These are phyloP conservation scores for Eucalyptus tenuipes DNA, from an alignment of 345 rosid genomes.

Conservation along the genomic window DNA sequence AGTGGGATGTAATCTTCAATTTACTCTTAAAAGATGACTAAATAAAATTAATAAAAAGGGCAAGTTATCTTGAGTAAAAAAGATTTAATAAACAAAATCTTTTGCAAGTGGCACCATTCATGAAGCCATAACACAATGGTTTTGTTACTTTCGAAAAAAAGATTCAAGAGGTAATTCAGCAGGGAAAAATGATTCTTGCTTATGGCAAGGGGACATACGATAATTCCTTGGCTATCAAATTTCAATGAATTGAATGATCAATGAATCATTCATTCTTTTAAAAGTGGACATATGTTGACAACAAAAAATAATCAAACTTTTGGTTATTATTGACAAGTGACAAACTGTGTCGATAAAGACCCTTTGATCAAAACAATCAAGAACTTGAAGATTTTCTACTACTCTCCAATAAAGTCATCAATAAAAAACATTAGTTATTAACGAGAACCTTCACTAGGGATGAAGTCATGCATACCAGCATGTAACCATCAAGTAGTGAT, in stretches of 20 bases:
- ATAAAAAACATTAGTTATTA: no score
- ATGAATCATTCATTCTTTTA: no score
- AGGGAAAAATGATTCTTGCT: neutral
- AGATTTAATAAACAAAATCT: neutral
- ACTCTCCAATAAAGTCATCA: neutral
- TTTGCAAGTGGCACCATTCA: neutral
- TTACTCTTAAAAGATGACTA: neutral
- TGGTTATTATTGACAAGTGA: no score
- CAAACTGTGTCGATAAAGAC: no score
- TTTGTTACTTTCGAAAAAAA: no score
- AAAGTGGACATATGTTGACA: no score
- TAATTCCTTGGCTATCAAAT: neutral
- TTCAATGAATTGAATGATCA: no score
- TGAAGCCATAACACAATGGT: neutral
- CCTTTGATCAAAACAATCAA: no score
- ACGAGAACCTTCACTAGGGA: neutral
- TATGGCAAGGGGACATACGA: neutral
- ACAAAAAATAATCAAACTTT: no score
- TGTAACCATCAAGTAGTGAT: no score
- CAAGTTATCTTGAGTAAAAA: neutral
- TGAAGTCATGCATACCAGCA: neutral
- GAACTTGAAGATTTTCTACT: no score
- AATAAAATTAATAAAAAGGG: neutral
- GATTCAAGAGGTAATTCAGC: neutral
- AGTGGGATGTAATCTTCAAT: neutral